These are phyloP conservation scores for Trichosanthes cucumerina DNA, from an alignment of 306 rosid genomes.

Conservation along the genomic window DNA sequence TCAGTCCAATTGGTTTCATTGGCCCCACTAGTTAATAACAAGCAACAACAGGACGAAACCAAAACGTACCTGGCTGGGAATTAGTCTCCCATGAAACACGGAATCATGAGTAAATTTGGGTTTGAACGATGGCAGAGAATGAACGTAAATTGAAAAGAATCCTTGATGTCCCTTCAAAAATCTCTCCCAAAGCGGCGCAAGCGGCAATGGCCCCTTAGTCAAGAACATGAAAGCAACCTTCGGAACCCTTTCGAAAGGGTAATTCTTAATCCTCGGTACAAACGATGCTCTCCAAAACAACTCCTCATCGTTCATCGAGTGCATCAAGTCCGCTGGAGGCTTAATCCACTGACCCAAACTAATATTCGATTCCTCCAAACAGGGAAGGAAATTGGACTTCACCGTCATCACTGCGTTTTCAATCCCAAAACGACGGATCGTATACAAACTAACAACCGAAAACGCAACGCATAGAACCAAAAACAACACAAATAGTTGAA, in stretches of 20 bases:
- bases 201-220: slow-evolving; percentile 86
- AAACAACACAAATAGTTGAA: slow-evolving; percentile 52
- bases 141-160: slow-evolving; percentile 58
- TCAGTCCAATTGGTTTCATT: neutral
- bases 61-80: slow-evolving; percentile 80
- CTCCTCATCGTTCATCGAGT: slow-evolving; percentile 62
- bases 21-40: neutral
- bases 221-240: slow-evolving; percentile 94
- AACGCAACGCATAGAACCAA: slow-evolving; percentile 50
- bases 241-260: slow-evolving; percentile 69
- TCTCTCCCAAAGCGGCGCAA: slow-evolving; percentile 94
- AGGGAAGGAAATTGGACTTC: slow-evolving; percentile 50
- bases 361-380: slow-evolving; percentile 32
- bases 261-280: slow-evolving; percentile 42
- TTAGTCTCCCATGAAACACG: slow-evolving; percentile 55
- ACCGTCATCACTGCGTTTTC: slow-evolving; percentile 31
- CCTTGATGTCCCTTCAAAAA: slow-evolving; percentile 67
- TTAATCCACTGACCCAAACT: slow-evolving; percentile 53
- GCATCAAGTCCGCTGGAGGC: slow-evolving; percentile 53
- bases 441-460: slow-evolving; percentile 55
- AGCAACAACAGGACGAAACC: neutral
- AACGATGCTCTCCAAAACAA: slow-evolving; percentile 81
- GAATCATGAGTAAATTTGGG: slow-evolving; percentile 52
- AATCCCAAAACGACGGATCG: slow-evolving; percentile 65
- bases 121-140: slow-evolving; percentile 64